Evolutionary conservation across 306 rosid species (phyloP), one percentile per base, ranked within the genome.

Genomic region (Macrotyloma uniflorum): DNA sequence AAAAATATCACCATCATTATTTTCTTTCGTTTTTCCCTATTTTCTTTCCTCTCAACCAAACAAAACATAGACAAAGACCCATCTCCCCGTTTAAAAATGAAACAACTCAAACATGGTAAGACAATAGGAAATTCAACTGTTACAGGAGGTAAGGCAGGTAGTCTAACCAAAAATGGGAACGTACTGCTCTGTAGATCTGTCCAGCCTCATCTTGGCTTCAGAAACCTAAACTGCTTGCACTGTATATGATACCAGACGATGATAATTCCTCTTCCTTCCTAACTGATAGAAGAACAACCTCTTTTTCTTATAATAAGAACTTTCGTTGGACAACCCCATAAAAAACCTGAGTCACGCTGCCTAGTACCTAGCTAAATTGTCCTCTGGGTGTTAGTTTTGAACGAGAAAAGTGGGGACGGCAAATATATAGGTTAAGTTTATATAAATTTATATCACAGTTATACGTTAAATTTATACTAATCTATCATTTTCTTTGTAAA

Each of bases 151-250:
- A 49, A 8, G 63, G 63, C 24, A 55, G 59, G 59, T 53, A 53
- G 4, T 35, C 65, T 76, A 33, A 76, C 67, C 54, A 35, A 64
- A 35, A 62, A 43, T 36, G 70, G 23, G 45, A 66, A 66, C 67
- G 51, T 22, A 58, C 54, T 58, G 53, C 12, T 23, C 51, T 62
- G 32, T 15, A 67, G 16, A 67, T n/a, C 49, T n/a, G 9, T 4
- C 28, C 6, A 0, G 53, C 69, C 54, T 26, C 42, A 11, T 23
- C 61, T 20, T 75, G 75, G 53, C 30, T 73, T 65, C 70, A 74
- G 53, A 28, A 11, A 33, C 71, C 75, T 74, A 53, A 72, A 42
- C 45, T 66, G 53, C 45, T 55, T 55, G 22, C 70, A 16, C 38
- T 38, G 47, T 54, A 43, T 13, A 32, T n/a, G 43, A 19, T 55